phyloP scores from a whole-genome alignment of 2,329 filamentous ascomycete species.

The Xylaria digitata region DNA sequence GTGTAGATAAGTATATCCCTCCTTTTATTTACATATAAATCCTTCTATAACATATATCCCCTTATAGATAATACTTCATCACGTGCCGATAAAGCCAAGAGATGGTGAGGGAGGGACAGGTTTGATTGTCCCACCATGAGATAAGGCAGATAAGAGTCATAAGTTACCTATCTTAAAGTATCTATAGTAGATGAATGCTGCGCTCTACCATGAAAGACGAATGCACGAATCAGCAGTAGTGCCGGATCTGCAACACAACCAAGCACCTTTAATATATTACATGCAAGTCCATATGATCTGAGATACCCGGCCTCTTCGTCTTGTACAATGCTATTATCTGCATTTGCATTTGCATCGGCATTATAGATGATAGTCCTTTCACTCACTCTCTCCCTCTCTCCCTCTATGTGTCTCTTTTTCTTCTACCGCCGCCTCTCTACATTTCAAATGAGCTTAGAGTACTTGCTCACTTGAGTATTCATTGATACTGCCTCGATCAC shows the following conservation, averaged over 20 bases:
- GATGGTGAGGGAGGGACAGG: background rate
- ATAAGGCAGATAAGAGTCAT: slow-evolving; percentile 21
- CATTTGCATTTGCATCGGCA: background rate
- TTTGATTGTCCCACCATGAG: slow-evolving; percentile 13
- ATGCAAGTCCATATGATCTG: slow-evolving; percentile 4
- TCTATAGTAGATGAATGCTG: background rate
- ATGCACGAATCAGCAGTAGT: slow-evolving; percentile 23
- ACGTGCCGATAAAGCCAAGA: slow-evolving; percentile 3
- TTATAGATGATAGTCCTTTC: background rate
- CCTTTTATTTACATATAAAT: too few species aligned
- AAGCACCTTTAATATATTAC: background rate
- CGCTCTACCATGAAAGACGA: slow-evolving; percentile 16
- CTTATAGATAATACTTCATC: too few species aligned
- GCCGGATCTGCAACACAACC: slow-evolving; percentile 9
- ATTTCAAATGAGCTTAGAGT: background rate
- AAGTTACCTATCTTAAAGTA: slow-evolving; percentile 1
- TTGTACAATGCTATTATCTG: slow-evolving; percentile 13
- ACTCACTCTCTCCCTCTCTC: background rate
- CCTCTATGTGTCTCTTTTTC: background rate
- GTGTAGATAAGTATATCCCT: too few species aligned
- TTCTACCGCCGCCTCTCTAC: too few species aligned
- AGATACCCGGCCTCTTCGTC: background rate
- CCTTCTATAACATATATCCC: too few species aligned
- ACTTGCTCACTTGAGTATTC: background rate
- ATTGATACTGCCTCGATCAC: background rate